Base-by-base conservation (phyloP, 2,329 filamentous ascomycete genomes). In the Gliomastix tumulicola region DNA sequence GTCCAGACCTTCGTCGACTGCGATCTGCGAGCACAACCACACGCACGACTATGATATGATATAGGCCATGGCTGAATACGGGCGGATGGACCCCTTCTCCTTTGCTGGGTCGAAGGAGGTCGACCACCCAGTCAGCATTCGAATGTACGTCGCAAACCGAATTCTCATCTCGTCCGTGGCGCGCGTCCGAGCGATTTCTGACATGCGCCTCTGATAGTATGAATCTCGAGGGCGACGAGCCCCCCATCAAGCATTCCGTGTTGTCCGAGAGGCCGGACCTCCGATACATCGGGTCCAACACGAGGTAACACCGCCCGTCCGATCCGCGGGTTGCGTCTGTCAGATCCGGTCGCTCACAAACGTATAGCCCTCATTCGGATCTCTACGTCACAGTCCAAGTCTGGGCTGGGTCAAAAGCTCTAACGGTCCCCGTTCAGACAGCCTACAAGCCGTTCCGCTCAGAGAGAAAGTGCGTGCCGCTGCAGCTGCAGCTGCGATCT, bases 341-440 rank as follows among this genome's bases (percentile, higher is more conserved):
- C n/a, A 7, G 4, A 32, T 41, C 17, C 56, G 37, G 11, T 22
- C 21, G 22, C 36, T 38, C 15, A 38, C 36, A 19, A 41, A 37
- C n/a, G n/a, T n/a, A n/a, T 44, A 88, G 85, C 59, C 69, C 82
- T 1, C 68, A 83, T 55, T 96, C 88, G 19, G 92, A 98, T 57
- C 80, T 98, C 33, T 96, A 90, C 54, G 82, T 94, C 34, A 96
- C 89, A 1, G 84, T 83, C 8, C 92, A 97, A 60, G 75, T 97
- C 51, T 98, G 90, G 84, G 87, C 89, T 11, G 88, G 94, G 51
- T 96, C 89, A 20, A 98, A 98, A 57, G 88, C 90, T 23, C 66
- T 98, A 47, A 94, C 89, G 0, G 86, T 97, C 2, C 85, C 88
- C 1, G 76, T 94, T 10, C 90, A 97, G 59, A 98, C 92, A 4